Evolutionary conservation across 352 stramenopile genomes (phyloP), one percentile per base, ranked within the genome.

Genomic region (Blastocystis sp.): DNA sequence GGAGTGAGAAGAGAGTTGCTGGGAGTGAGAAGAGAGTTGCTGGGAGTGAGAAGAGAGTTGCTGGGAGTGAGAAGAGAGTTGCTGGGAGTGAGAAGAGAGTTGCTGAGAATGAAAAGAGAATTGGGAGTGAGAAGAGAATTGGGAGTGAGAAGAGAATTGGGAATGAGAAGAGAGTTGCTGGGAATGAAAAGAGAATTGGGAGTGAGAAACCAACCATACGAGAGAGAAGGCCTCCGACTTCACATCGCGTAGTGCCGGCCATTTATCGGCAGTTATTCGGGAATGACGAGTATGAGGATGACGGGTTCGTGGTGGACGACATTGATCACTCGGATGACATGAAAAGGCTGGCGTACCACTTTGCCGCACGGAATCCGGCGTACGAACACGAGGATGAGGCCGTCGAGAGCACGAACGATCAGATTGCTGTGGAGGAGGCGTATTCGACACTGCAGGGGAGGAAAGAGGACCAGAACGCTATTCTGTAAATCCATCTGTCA

Each of bases 301-400:
- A 45, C n/a, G 74, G 66, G 19, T 60, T 84, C 3, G 24, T 84
- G 21, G 61, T 84, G 11, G 74, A 84, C 14, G 74, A 84, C 24
- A 59, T 84, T 38, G 74, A 84, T 45, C 34, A 68, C 17, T 68
- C n/a, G 40, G 28, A 48, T 11, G 61, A 54, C 11, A 84, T 84
- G 74, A 28, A 84, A 52, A 38, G 19, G 24, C 48, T 84, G 11
- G 66, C 66, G 14, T n/a, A 57, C 11, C 38, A 84, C 21, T 59
- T 84, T n/a, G 34, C 66, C 4, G 62, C 21, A 17, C 24, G 11
- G 17, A 74, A 28, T n/a, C 7, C 6, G 64, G 17, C 40, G 7
- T 34, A 74, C 34, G 24, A 43, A 52, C 21, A 6, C 21, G 34
- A 52, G 64, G 64, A 42, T 48, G 64, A 74, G 14, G 64, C 64